Evolutionary conservation across 345 rosid species (phyloP).

Genomic region (Populus deltoides): DNA sequence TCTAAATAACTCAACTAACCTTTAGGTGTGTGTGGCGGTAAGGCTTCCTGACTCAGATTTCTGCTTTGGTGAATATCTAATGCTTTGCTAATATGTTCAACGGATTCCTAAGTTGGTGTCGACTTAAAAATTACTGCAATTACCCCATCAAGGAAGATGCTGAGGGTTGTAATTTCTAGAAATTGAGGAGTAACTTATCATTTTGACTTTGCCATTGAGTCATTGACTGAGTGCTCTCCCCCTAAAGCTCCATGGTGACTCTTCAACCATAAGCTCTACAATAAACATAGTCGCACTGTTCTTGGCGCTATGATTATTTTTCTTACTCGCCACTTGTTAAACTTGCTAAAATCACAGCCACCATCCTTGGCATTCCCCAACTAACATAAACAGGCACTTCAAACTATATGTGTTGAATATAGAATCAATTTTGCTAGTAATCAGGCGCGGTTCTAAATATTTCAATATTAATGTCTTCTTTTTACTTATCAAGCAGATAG

Average conservation of each 20-base stretch:
- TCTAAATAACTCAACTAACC: not conserved
- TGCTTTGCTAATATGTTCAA: not conserved
- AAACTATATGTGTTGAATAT: not conserved
- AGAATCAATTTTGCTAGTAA: not conserved
- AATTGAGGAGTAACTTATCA: not conserved
- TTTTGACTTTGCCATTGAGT: not conserved
- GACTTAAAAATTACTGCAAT: not conserved
- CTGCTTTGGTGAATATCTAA: not conserved
- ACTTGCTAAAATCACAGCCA: not conserved
- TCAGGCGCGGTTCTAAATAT: not conserved
- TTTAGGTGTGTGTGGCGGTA: not conserved
- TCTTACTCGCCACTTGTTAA: not conserved
- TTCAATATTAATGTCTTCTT: not conserved
- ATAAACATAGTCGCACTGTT: not conserved
- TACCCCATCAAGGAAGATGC: not conserved
- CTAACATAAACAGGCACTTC: not conserved
- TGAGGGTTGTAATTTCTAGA: not conserved
- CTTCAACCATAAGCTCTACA: not conserved
- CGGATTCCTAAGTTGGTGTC: not conserved
- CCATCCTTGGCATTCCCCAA: not conserved
- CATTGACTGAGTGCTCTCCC: not conserved
- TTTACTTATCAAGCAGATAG: conserved; percentile 51
- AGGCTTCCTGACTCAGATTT: not conserved
- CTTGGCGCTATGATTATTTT: not conserved
- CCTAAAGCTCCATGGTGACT: not conserved